Evolutionary conservation across 164 flowering plant genomes (phyloP).

Genomic region (Macadamia integrifolia): DNA sequence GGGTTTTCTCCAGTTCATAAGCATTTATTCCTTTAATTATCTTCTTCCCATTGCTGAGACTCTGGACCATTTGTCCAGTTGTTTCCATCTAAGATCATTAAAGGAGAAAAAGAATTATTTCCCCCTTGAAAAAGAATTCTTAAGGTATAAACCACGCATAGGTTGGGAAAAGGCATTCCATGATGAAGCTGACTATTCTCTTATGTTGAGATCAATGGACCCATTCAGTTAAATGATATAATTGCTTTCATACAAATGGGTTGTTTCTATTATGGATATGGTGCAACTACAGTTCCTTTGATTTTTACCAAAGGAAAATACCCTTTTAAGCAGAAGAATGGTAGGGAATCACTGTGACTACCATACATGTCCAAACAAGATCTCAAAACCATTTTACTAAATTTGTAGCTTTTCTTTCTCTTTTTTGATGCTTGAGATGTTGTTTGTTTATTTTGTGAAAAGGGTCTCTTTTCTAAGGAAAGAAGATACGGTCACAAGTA

Average conservation of each 20-base stretch:
- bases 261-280: too few species aligned
- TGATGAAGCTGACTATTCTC: background rate
- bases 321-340: background rate
- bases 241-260: too few species aligned
- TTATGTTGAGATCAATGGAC: background rate
- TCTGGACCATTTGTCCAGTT: constrained; percentile 29
- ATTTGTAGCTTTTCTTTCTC: constrained; percentile 4
- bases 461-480: background rate
- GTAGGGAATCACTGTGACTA: constrained; percentile 2
- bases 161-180: background rate
- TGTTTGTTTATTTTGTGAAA: constrained; percentile 8
- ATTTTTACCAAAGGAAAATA: too few species aligned
- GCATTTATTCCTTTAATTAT: constrained; percentile 9
- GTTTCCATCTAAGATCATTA: constrained; percentile 16
- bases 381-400: constrained; percentile 1
- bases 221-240: too few species aligned
- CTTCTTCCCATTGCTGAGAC: constrained; percentile 21
- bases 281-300: too few species aligned
- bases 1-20: background rate
- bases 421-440: background rate
- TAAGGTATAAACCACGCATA: background rate
- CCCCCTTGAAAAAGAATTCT: background rate
- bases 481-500: background rate
- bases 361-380: constrained; percentile 9
- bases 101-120: background rate